A percentile compares a stretch with the other conserved stretches of the same genome.
Conservation (phyloP, 371 early-diverging fungal genomes). For the Mortierella sp. region DNA sequence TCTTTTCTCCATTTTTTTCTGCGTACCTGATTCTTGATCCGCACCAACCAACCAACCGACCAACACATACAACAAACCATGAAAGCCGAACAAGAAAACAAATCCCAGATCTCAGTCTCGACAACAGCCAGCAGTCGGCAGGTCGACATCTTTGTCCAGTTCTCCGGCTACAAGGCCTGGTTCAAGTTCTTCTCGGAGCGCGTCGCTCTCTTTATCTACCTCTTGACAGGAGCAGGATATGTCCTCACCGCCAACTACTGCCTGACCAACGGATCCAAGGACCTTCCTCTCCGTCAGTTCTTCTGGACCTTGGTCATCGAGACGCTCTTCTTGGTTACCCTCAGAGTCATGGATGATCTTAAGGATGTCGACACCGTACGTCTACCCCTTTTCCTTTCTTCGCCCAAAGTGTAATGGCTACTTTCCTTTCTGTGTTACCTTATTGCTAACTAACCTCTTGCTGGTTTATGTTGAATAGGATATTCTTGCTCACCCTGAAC, state of each 20-base stretch:
- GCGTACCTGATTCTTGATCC: neutral
- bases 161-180: conserved; percentile 57
- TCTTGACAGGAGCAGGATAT: conserved; percentile 56
- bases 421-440: neutral
- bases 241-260: conserved; percentile 51
- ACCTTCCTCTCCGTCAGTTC: conserved; percentile 33
- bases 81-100: conserved; percentile 38
- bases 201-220: conserved; percentile 44
- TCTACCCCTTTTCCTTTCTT: neutral
- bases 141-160: conserved; percentile 56
- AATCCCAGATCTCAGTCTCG: conserved; percentile 34
- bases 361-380: conserved; percentile 56
- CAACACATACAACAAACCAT: conserved; percentile 11
- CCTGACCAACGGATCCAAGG: conserved; percentile 38
- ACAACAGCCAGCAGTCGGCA: conserved; percentile 41
- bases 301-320: conserved; percentile 52
- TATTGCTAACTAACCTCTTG: neutral
- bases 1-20: neutral
- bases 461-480: conserved; percentile 23
- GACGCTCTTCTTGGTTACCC: conserved; percentile 46
- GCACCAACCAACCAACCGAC: neutral
- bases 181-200: conserved; percentile 53
- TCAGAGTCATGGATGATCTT: conserved; percentile 57
- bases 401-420: neutral
- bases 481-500: conserved; percentile 57